Conservation (phyloP, 2,329 filamentous ascomycete genomes). For the Ustilaginoidea virens region DNA sequence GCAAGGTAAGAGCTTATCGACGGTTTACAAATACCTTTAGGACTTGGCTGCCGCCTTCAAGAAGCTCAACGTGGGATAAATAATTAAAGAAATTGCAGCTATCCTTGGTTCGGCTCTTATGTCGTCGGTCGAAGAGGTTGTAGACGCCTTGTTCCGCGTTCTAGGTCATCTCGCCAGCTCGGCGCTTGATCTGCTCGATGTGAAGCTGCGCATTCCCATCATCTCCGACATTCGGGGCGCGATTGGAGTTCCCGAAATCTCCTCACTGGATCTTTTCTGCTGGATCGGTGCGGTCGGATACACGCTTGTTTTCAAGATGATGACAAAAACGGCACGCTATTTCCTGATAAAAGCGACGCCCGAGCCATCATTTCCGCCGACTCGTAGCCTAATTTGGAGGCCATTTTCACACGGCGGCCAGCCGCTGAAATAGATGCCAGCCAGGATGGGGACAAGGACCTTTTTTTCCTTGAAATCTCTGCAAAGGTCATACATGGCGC, state of each 20-base stretch:
- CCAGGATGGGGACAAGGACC: background rate
- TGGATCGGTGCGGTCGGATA: background rate
- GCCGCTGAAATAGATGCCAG: background rate
- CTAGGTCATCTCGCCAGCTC: background rate
- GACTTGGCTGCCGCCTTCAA: background rate
- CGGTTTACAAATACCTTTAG: background rate
- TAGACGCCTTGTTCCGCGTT: background rate
- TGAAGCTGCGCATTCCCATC: constrained; percentile 1
- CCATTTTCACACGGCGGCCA: background rate
- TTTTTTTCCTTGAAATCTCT: background rate
- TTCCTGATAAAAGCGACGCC: background rate
- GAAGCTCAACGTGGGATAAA: background rate
- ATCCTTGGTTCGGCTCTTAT: background rate
- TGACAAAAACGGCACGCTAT: background rate
- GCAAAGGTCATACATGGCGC: background rate
- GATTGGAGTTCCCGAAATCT: constrained; percentile 1
- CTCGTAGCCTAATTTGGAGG: too few species aligned
- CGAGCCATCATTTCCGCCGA: background rate
- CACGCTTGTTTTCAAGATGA: constrained; percentile 6
- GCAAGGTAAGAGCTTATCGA: background rate
- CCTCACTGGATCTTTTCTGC: background rate
- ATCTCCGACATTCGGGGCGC: constrained; percentile 2
- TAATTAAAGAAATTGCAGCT: background rate
- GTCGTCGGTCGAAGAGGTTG: background rate
- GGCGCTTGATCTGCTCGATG: background rate